Percentiles rank a stretch among this genome's conserved stretches.
Evolutionary conservation across 257 asterid genomes (phyloP).

Genomic region (Linderniella brevidens): DNA sequence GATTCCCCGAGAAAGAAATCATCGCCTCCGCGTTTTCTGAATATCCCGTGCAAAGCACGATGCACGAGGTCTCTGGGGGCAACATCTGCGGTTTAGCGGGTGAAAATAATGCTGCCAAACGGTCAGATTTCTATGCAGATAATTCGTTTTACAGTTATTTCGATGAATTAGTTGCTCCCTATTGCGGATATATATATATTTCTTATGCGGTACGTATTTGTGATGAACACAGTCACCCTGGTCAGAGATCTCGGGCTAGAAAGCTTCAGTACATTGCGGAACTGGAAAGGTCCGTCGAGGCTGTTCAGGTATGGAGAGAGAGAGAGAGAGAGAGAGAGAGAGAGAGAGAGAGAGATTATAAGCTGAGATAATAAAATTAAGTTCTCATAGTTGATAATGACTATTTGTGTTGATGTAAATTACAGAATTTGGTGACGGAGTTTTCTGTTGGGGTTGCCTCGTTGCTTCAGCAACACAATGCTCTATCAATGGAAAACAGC

Average conservation of each 20-base stretch:
- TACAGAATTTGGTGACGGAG: constrained; percentile 48
- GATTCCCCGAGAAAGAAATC: constrained; percentile 35
- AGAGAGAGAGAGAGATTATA: too few relatives aligned
- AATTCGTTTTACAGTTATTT: too few relatives aligned
- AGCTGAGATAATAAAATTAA: background rate
- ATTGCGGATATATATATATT: background rate
- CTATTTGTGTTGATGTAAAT: background rate
- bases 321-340: too few relatives aligned
- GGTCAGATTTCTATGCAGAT: too few relatives aligned
- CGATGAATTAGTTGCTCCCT: constrained; percentile 10
- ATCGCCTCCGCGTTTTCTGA: constrained; percentile 52
- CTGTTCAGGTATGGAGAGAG: constrained; percentile 54
- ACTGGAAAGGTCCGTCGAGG: constrained; percentile 50
- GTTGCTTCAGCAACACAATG: constrained; percentile 33
- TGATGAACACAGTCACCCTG: constrained; percentile 47
- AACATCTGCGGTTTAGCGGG: constrained; percentile 18
- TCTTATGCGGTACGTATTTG: background rate
- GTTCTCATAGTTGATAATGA: background rate
- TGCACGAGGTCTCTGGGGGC: constrained; percentile 27
- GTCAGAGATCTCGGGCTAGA: constrained; percentile 71
- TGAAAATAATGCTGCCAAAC: constrained; percentile 28
- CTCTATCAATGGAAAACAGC: constrained; percentile 51
- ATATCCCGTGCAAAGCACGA: constrained; percentile 28
- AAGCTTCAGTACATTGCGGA: constrained; percentile 72
- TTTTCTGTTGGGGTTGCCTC: constrained; percentile 45